Evolutionary conservation across 2,329 filamentous ascomycete genomes (phyloP).

Genomic region (Cytospora mali): DNA sequence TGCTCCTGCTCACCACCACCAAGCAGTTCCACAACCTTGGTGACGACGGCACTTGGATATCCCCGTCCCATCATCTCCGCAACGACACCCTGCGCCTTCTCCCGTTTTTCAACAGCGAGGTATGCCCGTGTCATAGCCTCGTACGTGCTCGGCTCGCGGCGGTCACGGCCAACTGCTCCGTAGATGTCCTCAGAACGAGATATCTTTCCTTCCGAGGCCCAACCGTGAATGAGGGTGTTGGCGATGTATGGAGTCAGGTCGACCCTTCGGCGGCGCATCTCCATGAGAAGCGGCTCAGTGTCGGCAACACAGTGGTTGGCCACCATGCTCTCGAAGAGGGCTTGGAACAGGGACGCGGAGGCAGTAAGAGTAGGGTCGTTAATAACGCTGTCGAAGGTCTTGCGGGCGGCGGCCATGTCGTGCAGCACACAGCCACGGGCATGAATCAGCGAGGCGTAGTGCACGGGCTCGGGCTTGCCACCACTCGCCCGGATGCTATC

Average conservation of each 20-base stretch:
- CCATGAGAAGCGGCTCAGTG: slow-evolving; percentile 71
- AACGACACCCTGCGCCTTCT: slow-evolving; percentile 75
- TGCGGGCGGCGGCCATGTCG: slow-evolving; percentile 81
- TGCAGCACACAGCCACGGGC: slow-evolving; percentile 93
- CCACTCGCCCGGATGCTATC: slow-evolving; percentile 75
- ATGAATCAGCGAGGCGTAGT: slow-evolving; percentile 94
- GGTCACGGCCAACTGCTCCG: slow-evolving; percentile 72
- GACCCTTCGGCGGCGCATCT: slow-evolving; percentile 75
- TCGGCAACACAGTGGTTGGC: slow-evolving; percentile 84
- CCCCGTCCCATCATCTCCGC: slow-evolving; percentile 88
- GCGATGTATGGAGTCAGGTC: slow-evolving; percentile 97
- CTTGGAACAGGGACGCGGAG: slow-evolving; percentile 90
- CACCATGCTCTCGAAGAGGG: slow-evolving; percentile 95
- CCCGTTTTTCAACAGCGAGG: slow-evolving; percentile 79
- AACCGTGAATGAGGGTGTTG: slow-evolving; percentile 96
- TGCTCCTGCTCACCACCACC: slow-evolving; percentile 56
- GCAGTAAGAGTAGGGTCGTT: slow-evolving; percentile 66
- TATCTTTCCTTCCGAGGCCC: slow-evolving; percentile 84
- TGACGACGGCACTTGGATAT: slow-evolving; percentile 88
- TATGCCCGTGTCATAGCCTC: slow-evolving; percentile 97
- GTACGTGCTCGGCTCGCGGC: slow-evolving; percentile 95
- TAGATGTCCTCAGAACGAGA: slow-evolving; percentile 79
- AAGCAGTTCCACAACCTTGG: slow-evolving; percentile 91
- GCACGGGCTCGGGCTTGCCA: slow-evolving; percentile 82
- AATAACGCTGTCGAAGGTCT: slow-evolving; percentile 81